phyloP scores from a whole-genome alignment of 2,329 filamentous ascomycete species.

The Plectosphaerella plurivora region DNA sequence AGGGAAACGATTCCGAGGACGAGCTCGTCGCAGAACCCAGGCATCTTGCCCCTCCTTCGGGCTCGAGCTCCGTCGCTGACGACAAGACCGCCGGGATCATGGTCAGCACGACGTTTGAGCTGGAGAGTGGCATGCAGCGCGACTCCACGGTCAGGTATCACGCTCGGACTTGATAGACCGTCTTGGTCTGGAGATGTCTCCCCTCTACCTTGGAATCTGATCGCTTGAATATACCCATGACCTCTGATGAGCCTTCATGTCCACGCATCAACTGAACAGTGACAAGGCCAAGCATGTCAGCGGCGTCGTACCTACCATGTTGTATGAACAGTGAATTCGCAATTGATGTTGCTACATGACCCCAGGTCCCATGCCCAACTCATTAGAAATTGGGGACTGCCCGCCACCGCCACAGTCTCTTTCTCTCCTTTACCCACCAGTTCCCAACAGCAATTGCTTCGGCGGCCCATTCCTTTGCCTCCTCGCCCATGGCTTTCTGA shows the following conservation, averaged over 20 bases:
- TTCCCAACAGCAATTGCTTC: conserved; percentile 14
- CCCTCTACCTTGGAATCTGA: too few species aligned
- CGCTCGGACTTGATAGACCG: not conserved
- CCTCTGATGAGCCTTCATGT: too few species aligned
- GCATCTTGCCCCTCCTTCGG: not conserved
- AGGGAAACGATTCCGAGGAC: conserved; percentile 8
- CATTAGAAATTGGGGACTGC: too few species aligned
- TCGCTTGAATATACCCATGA: too few species aligned
- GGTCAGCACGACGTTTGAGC: conserved; percentile 8
- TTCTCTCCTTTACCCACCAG: conserved; percentile 14
- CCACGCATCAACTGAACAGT: too few species aligned
- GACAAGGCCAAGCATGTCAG: too few species aligned
- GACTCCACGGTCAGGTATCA: not conserved
- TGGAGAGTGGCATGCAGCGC: not conserved
- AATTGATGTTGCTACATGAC: too few species aligned
- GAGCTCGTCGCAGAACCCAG: conserved; percentile 6
- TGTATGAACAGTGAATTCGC: too few species aligned
- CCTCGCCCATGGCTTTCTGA: conserved; percentile 5
- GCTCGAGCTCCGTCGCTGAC: not conserved
- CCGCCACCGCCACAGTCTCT: not conserved
- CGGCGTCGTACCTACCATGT: too few species aligned
- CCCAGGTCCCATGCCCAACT: too few species aligned
- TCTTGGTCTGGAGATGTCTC: too few species aligned
- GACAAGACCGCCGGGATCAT: conserved; percentile 2
- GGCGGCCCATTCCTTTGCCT: conserved; percentile 12